A percentile compares a stretch with the other conserved stretches of the same genome.
Evolutionary conservation across 257 asterid species (phyloP).

Genomic region (Nicotiana obtusifolia): DNA sequence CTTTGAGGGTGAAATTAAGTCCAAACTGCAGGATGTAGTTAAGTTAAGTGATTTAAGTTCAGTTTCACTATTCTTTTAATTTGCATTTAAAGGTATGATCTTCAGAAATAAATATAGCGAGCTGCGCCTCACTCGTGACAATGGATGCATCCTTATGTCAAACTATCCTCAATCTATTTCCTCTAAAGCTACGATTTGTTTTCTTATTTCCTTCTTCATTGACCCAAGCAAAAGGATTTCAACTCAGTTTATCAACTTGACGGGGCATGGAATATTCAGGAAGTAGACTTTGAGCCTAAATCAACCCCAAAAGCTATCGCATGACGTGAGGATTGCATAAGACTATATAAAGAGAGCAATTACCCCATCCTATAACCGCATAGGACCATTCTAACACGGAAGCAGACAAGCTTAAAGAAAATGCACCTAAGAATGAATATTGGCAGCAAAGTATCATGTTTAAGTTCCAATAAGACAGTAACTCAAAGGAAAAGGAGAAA

Average conservation of each 20-base stretch:
- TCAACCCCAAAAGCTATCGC: not conserved
- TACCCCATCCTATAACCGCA: not conserved
- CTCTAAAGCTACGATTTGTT: not conserved
- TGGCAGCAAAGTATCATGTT: too few species aligned
- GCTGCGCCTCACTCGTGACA: not conserved
- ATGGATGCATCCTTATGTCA: not conserved
- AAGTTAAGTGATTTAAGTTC: not conserved
- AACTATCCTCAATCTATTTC: not conserved
- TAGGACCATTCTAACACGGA: too few species aligned
- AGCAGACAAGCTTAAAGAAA: too few species aligned
- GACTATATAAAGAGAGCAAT: not conserved
- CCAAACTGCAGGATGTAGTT: not conserved
- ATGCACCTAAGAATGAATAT: too few species aligned
- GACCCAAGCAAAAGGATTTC: too few species aligned
- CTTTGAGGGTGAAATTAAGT: not conserved
- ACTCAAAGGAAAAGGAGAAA: too few species aligned
- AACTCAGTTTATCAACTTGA: not conserved
- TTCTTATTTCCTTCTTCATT: not conserved
- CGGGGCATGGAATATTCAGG: not conserved
- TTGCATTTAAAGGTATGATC: not conserved
- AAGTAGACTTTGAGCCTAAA: not conserved
- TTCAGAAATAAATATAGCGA: not conserved
- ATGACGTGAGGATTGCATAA: not conserved
- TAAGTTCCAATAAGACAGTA: too few species aligned
- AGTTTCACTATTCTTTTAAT: not conserved